Percentiles rank a stretch among this genome's conserved stretches.
Evolutionary conservation across 148 eudicot genomes (phyloP).

Genomic region (Camellia sinensis): DNA sequence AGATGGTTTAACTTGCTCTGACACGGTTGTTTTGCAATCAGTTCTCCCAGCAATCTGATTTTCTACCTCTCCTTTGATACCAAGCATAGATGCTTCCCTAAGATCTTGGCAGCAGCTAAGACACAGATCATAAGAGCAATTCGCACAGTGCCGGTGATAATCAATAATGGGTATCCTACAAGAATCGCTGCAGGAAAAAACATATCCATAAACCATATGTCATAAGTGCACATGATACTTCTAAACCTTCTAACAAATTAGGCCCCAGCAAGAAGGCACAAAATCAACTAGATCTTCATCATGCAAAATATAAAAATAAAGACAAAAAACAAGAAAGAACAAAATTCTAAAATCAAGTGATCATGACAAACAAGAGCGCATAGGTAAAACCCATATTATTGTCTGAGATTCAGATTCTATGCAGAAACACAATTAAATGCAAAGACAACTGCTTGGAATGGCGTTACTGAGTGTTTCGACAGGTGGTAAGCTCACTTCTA

Average conservation of each 20-base stretch:
- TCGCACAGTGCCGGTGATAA: slow-evolving; percentile 90
- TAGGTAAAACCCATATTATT: neutral
- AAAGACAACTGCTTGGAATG: too few species aligned
- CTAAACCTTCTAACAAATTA: neutral
- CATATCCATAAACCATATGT: neutral
- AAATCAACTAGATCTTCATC: neutral
- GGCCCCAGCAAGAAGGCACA: neutral
- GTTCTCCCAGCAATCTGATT: slow-evolving; percentile 21
- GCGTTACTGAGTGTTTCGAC: too few species aligned
- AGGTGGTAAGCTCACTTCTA: too few species aligned
- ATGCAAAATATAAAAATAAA: neutral
- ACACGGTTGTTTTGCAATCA: slow-evolving; percentile 24
- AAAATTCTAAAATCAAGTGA: neutral
- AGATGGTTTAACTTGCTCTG: slow-evolving; percentile 33
- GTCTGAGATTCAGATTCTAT: neutral
- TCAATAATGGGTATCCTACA: slow-evolving; percentile 93
- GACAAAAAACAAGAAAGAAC: neutral
- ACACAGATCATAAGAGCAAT: slow-evolving; percentile 89
- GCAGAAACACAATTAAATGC: slow-evolving; percentile 16
- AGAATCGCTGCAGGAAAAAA: slow-evolving; percentile 61
- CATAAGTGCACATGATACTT: neutral
- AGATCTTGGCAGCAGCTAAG: slow-evolving; percentile 94
- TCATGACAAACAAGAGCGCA: neutral
- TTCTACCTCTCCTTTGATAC: slow-evolving; percentile 31
- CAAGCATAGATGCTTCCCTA: slow-evolving; percentile 51